Evolutionary conservation across 2,329 filamentous ascomycete genomes (phyloP), one percentile per base, ranked within the genome.

Genomic region (Aspergillus calidoustus): DNA sequence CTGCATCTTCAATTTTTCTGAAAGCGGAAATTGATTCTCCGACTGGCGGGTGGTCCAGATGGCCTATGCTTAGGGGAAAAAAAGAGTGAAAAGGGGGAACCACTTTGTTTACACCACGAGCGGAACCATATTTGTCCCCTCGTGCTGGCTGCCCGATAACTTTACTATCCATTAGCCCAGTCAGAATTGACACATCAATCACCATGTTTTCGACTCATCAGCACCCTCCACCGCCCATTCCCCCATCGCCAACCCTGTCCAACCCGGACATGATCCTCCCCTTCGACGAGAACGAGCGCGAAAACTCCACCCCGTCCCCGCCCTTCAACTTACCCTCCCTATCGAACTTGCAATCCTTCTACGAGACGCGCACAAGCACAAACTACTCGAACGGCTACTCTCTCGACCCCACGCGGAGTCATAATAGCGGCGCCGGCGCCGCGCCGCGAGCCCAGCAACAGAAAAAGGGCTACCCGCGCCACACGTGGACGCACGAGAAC

Each of bases 251-350:
- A 51, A 96, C 93, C 2, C 82, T 97, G 71, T 96, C 92, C 59
- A 96, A 97, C 76, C 92, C 93, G 56, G 93, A 96, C 76, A 93
- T 97, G 92, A 96, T 97, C 71, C 81, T 97, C 56, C 93, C 93
- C 63, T 88, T 90, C 74, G 88, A 89, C 72, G 86, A 87, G 66
- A 84, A 83, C 65, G 75, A 77, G 63, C 76, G 76, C 68, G 72
- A 77, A 68, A 73, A 75, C 74, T 85, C 74, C 66, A 81, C 76
- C 75, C 81, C 75, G 78, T 84, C 72, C 81, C 83, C 74, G 80
- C 83, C 72, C 78, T 86, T 74, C 72, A 81, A 71, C 77, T 79
- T 72, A 79, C 84, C 61, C 61, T 79, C 79, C 43, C 74, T 82
- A 41, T 81, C 80, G 23, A 80, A 66, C 76, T 76, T 71, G 54